phyloP scores from a whole-genome alignment of 106 monocot species.

The Allium cepa region DNA sequence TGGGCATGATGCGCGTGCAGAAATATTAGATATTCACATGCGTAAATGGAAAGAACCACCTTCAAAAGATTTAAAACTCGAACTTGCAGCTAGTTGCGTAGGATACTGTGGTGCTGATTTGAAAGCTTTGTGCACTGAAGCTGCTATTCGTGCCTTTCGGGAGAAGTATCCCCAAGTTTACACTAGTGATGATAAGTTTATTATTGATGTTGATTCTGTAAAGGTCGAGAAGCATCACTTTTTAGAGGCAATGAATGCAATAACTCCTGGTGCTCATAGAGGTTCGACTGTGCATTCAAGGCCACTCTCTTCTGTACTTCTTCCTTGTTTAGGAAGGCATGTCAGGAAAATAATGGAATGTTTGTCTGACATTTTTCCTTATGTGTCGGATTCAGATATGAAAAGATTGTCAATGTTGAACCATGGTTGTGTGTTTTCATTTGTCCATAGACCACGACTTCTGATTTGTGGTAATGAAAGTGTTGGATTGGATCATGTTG shows the following conservation, averaged over 20 bases:
- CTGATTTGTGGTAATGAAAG: slow-evolving; percentile 86
- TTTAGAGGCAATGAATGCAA: slow-evolving; percentile 93
- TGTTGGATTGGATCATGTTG: slow-evolving; percentile 94
- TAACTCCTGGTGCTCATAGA: slow-evolving; percentile 97
- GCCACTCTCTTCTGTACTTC: slow-evolving; percentile 78
- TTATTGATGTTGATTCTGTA: slow-evolving; percentile 94
- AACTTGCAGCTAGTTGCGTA: slow-evolving; percentile 97
- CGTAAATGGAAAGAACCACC: slow-evolving; percentile 97
- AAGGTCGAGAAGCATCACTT: slow-evolving; percentile 92
- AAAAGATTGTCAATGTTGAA: slow-evolving; percentile 57
- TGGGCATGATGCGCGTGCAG: slow-evolving; percentile 81
- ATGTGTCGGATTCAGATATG: slow-evolving; percentile 42
- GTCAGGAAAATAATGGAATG: slow-evolving; percentile 55
- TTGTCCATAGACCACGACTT: slow-evolving; percentile 92
- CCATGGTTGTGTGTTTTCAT: slow-evolving; percentile 70
- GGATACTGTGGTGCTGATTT: slow-evolving; percentile 99
- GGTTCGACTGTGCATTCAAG: slow-evolving; percentile 87
- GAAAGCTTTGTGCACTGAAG: slow-evolving; percentile 96
- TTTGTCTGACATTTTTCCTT: slow-evolving; percentile 81
- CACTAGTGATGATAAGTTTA: slow-evolving; percentile 95
- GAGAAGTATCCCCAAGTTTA: slow-evolving; percentile 99
- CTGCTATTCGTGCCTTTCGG: slow-evolving; percentile 93
- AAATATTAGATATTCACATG: slow-evolving; percentile 96
- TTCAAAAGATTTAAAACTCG: slow-evolving; percentile 70
- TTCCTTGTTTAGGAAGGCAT: slow-evolving; percentile 73